These are phyloP conservation scores for Gynochthodes officinalis DNA, from an alignment of 257 asterid genomes.

Conservation along the genomic window DNA sequence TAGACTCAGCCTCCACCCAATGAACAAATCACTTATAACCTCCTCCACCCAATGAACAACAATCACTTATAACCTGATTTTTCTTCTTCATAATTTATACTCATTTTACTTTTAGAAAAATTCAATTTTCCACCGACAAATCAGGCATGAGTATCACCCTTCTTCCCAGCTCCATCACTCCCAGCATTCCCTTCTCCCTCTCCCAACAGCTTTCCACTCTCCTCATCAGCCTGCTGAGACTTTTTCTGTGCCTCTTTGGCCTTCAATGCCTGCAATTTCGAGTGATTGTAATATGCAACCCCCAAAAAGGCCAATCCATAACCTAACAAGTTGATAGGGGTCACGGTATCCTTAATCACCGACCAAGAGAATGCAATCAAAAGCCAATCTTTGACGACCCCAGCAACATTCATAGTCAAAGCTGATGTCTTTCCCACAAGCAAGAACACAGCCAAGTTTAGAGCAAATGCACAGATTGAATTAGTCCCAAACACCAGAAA, in stretches of 20 bases:
- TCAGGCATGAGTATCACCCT: conserved; percentile 39
- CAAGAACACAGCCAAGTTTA: conserved; percentile 69
- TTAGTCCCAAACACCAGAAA: conserved; percentile 58
- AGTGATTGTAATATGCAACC: conserved; percentile 61
- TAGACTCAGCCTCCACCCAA: neutral
- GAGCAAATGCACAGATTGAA: conserved; percentile 66
- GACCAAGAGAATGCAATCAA: conserved; percentile 84
- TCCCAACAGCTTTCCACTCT: conserved; percentile 39
- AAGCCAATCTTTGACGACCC: conserved; percentile 76
- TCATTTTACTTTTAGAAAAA: neutral
- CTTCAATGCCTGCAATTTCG: conserved; percentile 69
- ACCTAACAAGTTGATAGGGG: conserved; percentile 56
- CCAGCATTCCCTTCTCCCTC: conserved; percentile 33
- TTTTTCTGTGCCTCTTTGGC: conserved; percentile 61
- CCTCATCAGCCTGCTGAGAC: conserved; percentile 42
- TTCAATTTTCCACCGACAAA: conserved; percentile 7
- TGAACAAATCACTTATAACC: neutral
- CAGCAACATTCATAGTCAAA: conserved; percentile 80
- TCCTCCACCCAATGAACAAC: neutral
- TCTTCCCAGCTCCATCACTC: conserved; percentile 43
- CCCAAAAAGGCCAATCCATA: conserved; percentile 74
- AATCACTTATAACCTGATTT: neutral
- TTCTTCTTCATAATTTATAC: neutral
- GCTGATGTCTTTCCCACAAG: conserved; percentile 80
- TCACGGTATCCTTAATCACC: conserved; percentile 74